A percentile compares a stretch with the other conserved stretches of the same genome.
These are phyloP conservation scores for Drechslerella coelobrocha DNA, from an alignment of 2,329 filamentous ascomycete genomes.

Conservation along the genomic window DNA sequence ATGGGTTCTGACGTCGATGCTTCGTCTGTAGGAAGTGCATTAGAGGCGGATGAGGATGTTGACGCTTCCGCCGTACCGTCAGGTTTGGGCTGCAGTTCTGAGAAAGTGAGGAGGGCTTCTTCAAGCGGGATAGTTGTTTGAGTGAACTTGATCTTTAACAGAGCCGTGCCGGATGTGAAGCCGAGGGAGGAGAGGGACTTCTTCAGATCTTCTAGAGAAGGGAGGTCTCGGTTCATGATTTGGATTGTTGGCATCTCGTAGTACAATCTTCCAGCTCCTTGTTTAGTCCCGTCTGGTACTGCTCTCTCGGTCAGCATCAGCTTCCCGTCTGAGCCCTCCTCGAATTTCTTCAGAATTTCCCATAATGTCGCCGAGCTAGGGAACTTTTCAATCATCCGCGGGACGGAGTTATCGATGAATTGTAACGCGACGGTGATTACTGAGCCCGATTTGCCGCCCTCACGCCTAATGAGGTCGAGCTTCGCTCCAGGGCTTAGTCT, in stretches of 20 bases:
- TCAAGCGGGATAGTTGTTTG: constrained; percentile 79
- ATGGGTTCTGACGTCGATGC: constrained; percentile 16
- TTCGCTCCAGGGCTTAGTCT: constrained; percentile 85
- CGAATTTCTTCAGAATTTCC: constrained; percentile 88
- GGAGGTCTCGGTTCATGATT: constrained; percentile 79
- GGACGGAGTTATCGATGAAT: constrained; percentile 67
- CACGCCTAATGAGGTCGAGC: constrained; percentile 75
- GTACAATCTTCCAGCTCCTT: constrained; percentile 75
- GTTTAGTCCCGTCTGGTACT: constrained; percentile 65
- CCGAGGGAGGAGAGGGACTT: constrained; percentile 88
- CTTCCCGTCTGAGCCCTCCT: constrained; percentile 71
- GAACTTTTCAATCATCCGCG: constrained; percentile 81
- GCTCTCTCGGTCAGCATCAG: constrained; percentile 80
- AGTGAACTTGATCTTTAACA: constrained; percentile 79
- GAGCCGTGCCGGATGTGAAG: constrained; percentile 79
- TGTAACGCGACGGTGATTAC: constrained; percentile 87
- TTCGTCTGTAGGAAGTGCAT: constrained; percentile 50
- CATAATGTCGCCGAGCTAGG: constrained; percentile 87
- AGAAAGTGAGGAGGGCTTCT: constrained; percentile 83
- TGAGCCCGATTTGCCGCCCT: constrained; percentile 75
- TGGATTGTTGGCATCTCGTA: constrained; percentile 88
- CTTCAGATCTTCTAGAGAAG: constrained; percentile 80
- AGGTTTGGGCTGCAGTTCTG: constrained; percentile 71
- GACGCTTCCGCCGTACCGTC: constrained; percentile 58
- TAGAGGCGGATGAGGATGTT: constrained; percentile 52